Evolutionary conservation across 176 grass and related monocot species (phyloP), one percentile per base, ranked within the genome.

Genomic region (Tillandsia leiboldiana): DNA sequence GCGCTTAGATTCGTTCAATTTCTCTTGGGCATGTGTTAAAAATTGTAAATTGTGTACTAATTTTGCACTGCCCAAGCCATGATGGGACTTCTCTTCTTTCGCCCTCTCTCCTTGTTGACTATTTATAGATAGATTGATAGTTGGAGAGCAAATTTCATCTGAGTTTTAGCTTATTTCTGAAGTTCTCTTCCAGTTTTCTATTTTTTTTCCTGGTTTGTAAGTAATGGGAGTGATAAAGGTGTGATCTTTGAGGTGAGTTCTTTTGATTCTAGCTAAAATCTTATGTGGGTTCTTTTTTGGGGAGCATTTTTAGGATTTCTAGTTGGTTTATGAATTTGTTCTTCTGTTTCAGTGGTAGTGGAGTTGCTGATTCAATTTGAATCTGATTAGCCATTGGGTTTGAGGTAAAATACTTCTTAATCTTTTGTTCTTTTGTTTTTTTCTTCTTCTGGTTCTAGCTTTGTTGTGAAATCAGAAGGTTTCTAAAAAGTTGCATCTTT

Each of bases 221-320:
- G 67, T 24, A 52, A 51, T 70, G 68, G 50, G 48, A 11, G 4
- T 8, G 20, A 14, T 70, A 70, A 53, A 70, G 48, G 10, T 28
- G 49, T 18, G 48, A 28, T 70, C 13, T 70, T 70, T 48, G 68
- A 70, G 48, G n/a, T 51, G 49, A 5, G 13, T 61, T 61, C 22
- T 61, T 22, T 15, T 10, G 56, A 18, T 20, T 61, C 15, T 23
- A 9, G 56, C 22, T 10, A 20, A 61, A 20, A 22, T 61, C 56
- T 42, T 23, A 61, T 61, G 17, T 61, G 56, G 56, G 10, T 61
- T 61, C 15, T 22, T 1, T 2, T 15, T 61, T 61, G 15, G 56
- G 17, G 22, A 61, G 17, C 56, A 18, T 61, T 2, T 15, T 61
- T 61, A 18, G 56, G 17, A 18, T 67, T 67, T 67, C 22, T 20